These are phyloP conservation scores for Cyclospora cayetanensis DNA, from an alignment of 169 alveolate species.

Conservation along the genomic window DNA sequence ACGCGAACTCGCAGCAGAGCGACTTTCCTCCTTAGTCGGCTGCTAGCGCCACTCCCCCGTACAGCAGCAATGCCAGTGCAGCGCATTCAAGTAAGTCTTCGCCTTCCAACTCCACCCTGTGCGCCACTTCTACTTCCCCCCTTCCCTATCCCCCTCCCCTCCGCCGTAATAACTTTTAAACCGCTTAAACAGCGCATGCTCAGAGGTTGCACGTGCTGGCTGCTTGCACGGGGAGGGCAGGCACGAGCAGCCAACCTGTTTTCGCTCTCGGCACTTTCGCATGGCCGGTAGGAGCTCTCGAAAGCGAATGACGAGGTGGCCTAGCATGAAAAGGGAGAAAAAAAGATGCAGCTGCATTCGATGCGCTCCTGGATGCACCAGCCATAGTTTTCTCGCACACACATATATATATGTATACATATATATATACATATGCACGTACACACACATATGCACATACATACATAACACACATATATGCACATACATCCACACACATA, in stretches of 20 bases:
- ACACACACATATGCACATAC: not conserved
- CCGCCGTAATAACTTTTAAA: too few species aligned
- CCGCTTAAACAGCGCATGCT: too few species aligned
- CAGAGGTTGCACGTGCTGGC: too few species aligned
- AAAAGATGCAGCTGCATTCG: too few species aligned
- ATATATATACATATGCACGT: not conserved
- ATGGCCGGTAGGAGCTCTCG: too few species aligned
- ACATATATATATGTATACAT: not conserved
- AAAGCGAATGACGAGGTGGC: too few species aligned
- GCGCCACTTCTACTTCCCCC: not conserved
- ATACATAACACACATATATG: too few species aligned
- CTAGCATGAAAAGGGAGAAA: too few species aligned
- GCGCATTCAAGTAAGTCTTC: not conserved
- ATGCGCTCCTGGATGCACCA: not conserved
- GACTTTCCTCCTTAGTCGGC: constrained; percentile 37
- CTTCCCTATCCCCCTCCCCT: not conserved
- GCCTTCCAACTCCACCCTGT: not conserved
- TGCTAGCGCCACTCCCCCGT: constrained; percentile 17
- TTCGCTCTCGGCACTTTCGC: too few species aligned
- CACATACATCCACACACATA: not conserved
- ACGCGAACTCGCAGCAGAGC: constrained; percentile 62
- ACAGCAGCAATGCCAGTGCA: not conserved
- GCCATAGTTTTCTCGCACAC: not conserved
- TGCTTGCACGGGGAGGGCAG: too few species aligned
- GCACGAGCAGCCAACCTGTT: too few species aligned